Conservation (phyloP, 495 filamentous ascomycete genomes). For the Podospora anserina region DNA sequence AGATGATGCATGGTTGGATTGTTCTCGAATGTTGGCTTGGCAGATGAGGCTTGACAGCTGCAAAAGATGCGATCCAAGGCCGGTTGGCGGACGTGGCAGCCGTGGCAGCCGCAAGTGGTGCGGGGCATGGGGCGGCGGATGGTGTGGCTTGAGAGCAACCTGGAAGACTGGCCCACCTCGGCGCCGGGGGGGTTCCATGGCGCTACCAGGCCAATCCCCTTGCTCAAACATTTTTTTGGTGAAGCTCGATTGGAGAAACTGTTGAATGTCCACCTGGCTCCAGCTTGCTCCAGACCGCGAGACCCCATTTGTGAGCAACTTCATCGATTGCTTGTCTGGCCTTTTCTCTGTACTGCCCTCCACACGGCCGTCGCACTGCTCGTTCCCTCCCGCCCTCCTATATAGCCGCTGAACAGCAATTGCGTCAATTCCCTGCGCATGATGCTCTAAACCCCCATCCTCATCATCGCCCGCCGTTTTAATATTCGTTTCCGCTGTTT, state of each 20-base stretch:
- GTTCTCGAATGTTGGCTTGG: slow-evolving; percentile 1
- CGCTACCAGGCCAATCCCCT: slow-evolving; percentile 2
- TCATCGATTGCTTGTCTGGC: slow-evolving; percentile 16
- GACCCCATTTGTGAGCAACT: slow-evolving; percentile 13
- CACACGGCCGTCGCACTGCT: slow-evolving; percentile 1
- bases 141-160: neutral
- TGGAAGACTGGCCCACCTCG: neutral
- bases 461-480: neutral
- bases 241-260: slow-evolving; percentile 17
- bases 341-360: slow-evolving; percentile 18
- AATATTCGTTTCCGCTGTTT: slow-evolving; percentile 4
- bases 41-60: neutral
- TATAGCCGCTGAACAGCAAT: slow-evolving; percentile 3
- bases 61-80: neutral
- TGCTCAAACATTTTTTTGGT: slow-evolving; percentile 19
- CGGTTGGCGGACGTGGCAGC: neutral
- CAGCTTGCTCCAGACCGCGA: slow-evolving; percentile 11
- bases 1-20: neutral
- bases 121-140: neutral
- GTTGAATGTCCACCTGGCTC: slow-evolving; percentile 21
- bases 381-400: neutral
- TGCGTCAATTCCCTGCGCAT: slow-evolving; percentile 7
- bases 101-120: slow-evolving; percentile 5
- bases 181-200: slow-evolving; percentile 2
- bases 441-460: slow-evolving; percentile 7